These are phyloP conservation scores for Claviceps sp. DNA, from an alignment of 2,329 filamentous ascomycete genomes.

Conservation along the genomic window DNA sequence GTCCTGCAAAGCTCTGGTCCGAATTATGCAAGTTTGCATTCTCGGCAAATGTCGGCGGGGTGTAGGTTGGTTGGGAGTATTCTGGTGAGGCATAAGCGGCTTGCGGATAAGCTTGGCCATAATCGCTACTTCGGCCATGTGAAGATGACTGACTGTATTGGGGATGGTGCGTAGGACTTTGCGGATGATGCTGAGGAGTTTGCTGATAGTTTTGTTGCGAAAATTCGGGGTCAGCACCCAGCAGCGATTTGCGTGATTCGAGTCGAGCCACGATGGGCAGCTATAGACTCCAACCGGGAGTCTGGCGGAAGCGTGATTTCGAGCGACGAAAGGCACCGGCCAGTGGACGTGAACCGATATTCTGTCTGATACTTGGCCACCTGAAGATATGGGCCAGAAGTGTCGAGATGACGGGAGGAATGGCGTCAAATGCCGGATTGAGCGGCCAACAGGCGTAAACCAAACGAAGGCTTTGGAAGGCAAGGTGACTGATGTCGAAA, in stretches of 20 bases:
- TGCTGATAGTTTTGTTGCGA: constrained; percentile 18
- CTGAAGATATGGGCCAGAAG: background rate
- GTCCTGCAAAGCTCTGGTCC: constrained; percentile 24
- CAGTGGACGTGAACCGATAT: background rate
- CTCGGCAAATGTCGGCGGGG: constrained; percentile 16
- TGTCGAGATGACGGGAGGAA: background rate
- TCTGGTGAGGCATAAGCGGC: constrained; percentile 18
- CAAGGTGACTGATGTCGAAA: too few relatives aligned
- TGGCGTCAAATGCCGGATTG: background rate
- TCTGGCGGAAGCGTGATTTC: constrained; percentile 7
- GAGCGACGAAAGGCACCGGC: background rate
- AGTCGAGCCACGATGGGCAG: constrained; percentile 26
- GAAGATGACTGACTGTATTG: constrained; percentile 12
- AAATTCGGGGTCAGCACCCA: constrained; percentile 25
- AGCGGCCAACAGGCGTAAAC: too few relatives aligned
- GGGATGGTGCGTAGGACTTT: constrained; percentile 12
- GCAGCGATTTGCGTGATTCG: constrained; percentile 27
- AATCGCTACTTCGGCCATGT: constrained; percentile 12
- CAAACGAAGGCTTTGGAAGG: background rate
- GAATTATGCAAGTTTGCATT: constrained; percentile 17
- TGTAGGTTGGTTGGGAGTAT: constrained; percentile 13
- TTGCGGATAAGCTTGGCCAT: constrained; percentile 21
- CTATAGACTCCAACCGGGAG: constrained; percentile 24
- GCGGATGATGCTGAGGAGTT: constrained; percentile 12
- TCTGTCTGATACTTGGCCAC: background rate